Evolutionary conservation across 257 asterid species (phyloP).

Genomic region (Solanum habrochaites): DNA sequence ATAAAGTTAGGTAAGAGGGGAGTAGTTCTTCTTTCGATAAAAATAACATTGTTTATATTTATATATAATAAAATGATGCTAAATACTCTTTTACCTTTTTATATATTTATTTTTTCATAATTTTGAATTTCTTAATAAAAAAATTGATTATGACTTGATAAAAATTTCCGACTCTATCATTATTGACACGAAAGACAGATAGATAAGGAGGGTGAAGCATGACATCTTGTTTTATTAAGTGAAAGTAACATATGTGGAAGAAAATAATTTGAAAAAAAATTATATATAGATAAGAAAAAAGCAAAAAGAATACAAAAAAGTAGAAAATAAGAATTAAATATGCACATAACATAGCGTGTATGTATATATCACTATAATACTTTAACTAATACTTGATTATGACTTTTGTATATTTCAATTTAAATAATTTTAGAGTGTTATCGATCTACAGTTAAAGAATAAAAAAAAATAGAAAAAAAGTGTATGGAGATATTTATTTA

Average conservation of each 20-base stretch:
- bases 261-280: not conserved
- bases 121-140: too few species aligned
- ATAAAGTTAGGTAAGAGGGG: not conserved
- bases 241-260: not conserved
- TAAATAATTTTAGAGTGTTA: not conserved
- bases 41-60: too few species aligned
- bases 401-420: not conserved
- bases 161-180: accelerated
- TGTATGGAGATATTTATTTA: too few species aligned
- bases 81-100: too few species aligned
- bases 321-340: not conserved
- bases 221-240: not conserved
- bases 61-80: too few species aligned
- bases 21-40: too few species aligned
- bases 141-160: accelerated
- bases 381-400: not conserved
- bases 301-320: too few species aligned
- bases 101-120: too few species aligned
- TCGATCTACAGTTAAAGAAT: too few species aligned
- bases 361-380: not conserved
- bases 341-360: not conserved
- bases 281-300: not conserved
- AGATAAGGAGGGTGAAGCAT: not conserved
- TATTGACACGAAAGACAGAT: too few species aligned
- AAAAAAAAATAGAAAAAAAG: too few species aligned